These are phyloP conservation scores for Striga hermonthica DNA, from an alignment of 305 asterid species.

Conservation along the genomic window DNA sequence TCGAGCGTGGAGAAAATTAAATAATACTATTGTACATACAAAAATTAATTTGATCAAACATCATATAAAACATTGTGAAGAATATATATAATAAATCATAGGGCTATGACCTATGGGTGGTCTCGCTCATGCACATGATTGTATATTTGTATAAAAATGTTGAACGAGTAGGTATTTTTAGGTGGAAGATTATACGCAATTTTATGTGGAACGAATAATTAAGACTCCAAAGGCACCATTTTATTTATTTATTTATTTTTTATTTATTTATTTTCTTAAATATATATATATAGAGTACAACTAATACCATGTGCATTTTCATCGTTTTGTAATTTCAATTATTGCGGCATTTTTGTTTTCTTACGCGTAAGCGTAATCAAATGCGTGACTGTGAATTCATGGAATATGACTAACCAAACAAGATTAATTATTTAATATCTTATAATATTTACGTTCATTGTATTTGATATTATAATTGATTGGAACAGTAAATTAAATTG, in stretches of 20 bases:
- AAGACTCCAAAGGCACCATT: slow-evolving; percentile 36
- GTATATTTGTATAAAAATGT: not conserved
- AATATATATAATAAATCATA: too few relatives aligned
- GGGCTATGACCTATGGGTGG: too few relatives aligned
- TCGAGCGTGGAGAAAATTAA: too few relatives aligned
- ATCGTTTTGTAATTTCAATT: not conserved
- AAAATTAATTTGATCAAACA: too few relatives aligned
- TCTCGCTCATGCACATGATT: too few relatives aligned
- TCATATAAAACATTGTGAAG: too few relatives aligned
- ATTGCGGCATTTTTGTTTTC: not conserved
- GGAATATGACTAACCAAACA: not conserved
- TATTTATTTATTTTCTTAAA: too few relatives aligned
- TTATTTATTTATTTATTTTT: too few relatives aligned
- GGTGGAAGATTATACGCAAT: slow-evolving; percentile 43
- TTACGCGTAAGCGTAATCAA: not conserved
- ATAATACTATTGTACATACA: too few relatives aligned
- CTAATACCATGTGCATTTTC: slow-evolving; percentile 25
- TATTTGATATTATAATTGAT: slow-evolving; percentile 2
- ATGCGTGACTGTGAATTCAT: not conserved
- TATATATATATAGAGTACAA: slow-evolving; percentile 27
- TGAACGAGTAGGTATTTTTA: slow-evolving; percentile 30
- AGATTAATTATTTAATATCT: not conserved
- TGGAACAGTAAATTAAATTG: slow-evolving; percentile 11
- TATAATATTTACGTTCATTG: not conserved
- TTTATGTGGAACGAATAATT: slow-evolving; percentile 42